A percentile compares a stretch with the other conserved stretches of the same genome.
phyloP scores from a whole-genome alignment of 768 basidiomycete genomes.

The Neoboletus magnificus region DNA sequence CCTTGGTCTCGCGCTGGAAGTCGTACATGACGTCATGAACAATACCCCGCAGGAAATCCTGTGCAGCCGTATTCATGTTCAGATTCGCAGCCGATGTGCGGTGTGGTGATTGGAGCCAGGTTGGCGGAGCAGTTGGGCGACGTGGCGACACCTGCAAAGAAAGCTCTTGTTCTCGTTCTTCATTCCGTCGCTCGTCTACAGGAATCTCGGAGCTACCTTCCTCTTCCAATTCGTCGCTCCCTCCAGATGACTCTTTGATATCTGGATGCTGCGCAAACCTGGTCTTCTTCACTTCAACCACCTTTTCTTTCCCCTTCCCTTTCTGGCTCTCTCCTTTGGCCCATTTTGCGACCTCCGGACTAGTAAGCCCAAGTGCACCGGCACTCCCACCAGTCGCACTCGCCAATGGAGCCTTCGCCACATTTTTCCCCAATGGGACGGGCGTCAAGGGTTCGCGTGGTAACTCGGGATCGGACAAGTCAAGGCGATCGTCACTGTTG shows the following conservation, averaged over 20 bases:
- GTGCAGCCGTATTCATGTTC: conserved; percentile 35
- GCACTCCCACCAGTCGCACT: conserved; percentile 12
- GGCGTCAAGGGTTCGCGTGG: conserved; percentile 34
- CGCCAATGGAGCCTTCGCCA: conserved; percentile 5
- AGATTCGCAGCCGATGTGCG: conserved; percentile 25
- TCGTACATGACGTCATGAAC: conserved; percentile 73
- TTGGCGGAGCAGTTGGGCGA: conserved; percentile 35
- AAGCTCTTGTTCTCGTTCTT: conserved; percentile 33
- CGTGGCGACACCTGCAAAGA: conserved; percentile 60
- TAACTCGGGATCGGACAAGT: conserved; percentile 30
- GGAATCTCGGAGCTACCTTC: background rate
- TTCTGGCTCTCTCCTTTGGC: conserved; percentile 40
- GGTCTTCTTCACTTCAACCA: conserved; percentile 38
- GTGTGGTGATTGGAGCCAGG: conserved; percentile 41
- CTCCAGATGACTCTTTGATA: conserved; percentile 22
- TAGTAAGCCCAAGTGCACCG: conserved; percentile 44
- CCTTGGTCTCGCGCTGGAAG: conserved; percentile 62
- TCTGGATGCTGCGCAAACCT: conserved; percentile 39
- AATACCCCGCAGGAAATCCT: conserved; percentile 61
- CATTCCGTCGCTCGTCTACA: conserved; percentile 18
- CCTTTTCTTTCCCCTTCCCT: conserved; percentile 25
- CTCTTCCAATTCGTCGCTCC: conserved; percentile 7
- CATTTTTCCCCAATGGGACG: conserved; percentile 25
- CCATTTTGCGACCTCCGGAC: conserved; percentile 54
- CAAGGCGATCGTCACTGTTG: conserved; percentile 9